A percentile compares a stretch with the other conserved stretches of the same genome.
phyloP scores from a whole-genome alignment of 192 early-diverging fungal genomes.

The Neocallimastix lanati region DNA sequence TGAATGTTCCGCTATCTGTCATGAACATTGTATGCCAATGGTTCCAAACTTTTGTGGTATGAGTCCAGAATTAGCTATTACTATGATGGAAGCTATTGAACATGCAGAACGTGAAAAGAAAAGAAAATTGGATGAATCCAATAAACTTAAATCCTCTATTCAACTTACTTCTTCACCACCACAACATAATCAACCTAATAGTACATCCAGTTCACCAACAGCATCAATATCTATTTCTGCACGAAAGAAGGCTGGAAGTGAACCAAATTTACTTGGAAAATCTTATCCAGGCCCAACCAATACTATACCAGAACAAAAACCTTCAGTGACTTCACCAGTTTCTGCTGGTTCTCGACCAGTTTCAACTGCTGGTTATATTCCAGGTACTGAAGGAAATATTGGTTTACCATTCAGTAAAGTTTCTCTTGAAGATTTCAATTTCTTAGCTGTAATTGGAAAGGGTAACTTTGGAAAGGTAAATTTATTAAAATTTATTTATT shows the following conservation, averaged over 20 bases:
- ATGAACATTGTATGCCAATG: constrained; percentile 61
- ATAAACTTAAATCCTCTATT: neutral
- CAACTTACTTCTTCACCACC: neutral
- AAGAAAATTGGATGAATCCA: neutral
- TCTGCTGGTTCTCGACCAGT: neutral
- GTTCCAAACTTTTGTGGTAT: constrained; percentile 90
- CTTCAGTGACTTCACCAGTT: neutral
- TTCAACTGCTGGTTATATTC: neutral
- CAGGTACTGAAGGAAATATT: neutral
- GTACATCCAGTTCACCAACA: neutral
- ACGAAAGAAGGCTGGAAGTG: neutral
- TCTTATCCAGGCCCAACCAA: neutral
- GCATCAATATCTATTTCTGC: neutral
- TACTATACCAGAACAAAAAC: neutral
- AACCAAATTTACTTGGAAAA: neutral
- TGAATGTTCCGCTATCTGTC: constrained; percentile 70
- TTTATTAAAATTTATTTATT: too few relatives aligned
- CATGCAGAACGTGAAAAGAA: constrained; percentile 15
- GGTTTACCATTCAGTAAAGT: neutral
- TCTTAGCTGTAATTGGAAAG: constrained; percentile 86
- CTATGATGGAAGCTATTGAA: constrained; percentile 72
- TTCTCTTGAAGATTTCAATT: constrained; percentile 72
- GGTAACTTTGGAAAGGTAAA: constrained; percentile 88
- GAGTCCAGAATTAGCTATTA: constrained; percentile 65
- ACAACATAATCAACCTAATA: neutral